These are phyloP conservation scores for Shiraia bambusicola DNA, from an alignment of 2,329 filamentous ascomycete genomes.

Conservation along the genomic window DNA sequence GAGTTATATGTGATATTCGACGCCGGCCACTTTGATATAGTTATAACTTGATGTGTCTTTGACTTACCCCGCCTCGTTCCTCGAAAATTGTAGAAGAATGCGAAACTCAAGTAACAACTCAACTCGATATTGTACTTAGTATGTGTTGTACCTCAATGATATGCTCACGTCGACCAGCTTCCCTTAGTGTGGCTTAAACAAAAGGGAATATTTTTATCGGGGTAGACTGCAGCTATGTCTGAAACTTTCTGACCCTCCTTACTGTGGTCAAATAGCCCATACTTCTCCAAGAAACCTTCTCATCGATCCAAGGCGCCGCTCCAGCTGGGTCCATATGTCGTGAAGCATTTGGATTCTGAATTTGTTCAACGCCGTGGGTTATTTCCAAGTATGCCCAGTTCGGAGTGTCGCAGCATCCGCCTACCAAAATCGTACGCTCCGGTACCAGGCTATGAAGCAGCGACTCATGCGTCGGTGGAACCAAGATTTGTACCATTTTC, in stretches of 20 bases:
- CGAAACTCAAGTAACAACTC: no score
- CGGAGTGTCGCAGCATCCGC: constrained; percentile 34
- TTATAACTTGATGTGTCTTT: no score
- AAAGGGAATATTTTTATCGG: no score
- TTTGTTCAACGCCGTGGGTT: constrained; percentile 8
- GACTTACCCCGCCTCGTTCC: no score
- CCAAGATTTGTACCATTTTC: constrained; percentile 63
- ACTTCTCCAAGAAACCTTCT: constrained; percentile 5
- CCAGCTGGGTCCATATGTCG: neutral
- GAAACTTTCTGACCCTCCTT: constrained; percentile 4
- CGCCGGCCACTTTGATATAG: no score
- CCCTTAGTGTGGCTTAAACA: no score
- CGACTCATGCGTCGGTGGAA: constrained; percentile 53
- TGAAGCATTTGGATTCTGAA: no score
- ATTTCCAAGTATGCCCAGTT: constrained; percentile 42
- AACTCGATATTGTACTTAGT: no score
- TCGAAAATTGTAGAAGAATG: no score
- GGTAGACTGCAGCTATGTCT: constrained; percentile 6
- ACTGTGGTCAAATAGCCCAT: constrained; percentile 8
- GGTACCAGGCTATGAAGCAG: constrained; percentile 22
- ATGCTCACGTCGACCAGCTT: no score
- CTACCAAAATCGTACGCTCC: constrained; percentile 35
- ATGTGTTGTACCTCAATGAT: no score
- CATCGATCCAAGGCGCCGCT: constrained; percentile 2
- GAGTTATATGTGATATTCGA: no score